Evolutionary conservation across 257 asterid genomes (phyloP).

Genomic region (Solanum chmielewskii): DNA sequence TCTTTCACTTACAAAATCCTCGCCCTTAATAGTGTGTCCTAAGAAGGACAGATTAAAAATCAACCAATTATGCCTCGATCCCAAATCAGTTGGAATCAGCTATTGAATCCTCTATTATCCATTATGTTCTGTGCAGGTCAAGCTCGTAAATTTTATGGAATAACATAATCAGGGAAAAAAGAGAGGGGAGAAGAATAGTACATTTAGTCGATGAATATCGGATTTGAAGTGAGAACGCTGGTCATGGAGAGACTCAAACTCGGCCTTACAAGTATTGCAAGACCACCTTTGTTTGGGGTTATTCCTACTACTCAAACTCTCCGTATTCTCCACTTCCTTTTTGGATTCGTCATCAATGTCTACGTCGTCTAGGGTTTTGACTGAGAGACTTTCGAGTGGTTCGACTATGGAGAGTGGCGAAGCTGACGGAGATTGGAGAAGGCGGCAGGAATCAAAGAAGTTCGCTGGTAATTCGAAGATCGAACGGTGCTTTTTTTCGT

Average conservation of each 20-base stretch:
- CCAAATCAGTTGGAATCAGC: not conserved
- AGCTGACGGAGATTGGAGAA: constrained; percentile 46
- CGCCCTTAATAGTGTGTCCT: not conserved
- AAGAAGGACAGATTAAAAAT: not conserved
- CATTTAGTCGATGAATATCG: constrained; percentile 91
- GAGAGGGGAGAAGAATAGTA: constrained; percentile 2
- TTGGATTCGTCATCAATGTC: constrained; percentile 6
- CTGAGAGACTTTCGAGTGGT: constrained; percentile 1
- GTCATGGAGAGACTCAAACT: constrained; percentile 81
- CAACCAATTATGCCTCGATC: not conserved
- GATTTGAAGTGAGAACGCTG: constrained; percentile 93
- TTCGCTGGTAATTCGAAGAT: constrained; percentile 51
- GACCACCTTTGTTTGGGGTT: constrained; percentile 69
- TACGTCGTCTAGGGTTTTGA: constrained; percentile 6
- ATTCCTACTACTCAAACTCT: not conserved
- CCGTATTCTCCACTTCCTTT: constrained; percentile 1
- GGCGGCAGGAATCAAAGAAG: constrained; percentile 70
- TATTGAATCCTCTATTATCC: not conserved
- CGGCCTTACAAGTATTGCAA: constrained; percentile 81
- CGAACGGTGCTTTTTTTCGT: constrained; percentile 46
- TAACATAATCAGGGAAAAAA: not conserved
- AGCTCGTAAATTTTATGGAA: no score
- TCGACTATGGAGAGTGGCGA: constrained; percentile 18
- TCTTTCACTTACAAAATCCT: not conserved
- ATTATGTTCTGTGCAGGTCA: not conserved